Base-by-base conservation (phyloP, 805 yeast genomes). In the Barnettozyma botsteinii region DNA sequence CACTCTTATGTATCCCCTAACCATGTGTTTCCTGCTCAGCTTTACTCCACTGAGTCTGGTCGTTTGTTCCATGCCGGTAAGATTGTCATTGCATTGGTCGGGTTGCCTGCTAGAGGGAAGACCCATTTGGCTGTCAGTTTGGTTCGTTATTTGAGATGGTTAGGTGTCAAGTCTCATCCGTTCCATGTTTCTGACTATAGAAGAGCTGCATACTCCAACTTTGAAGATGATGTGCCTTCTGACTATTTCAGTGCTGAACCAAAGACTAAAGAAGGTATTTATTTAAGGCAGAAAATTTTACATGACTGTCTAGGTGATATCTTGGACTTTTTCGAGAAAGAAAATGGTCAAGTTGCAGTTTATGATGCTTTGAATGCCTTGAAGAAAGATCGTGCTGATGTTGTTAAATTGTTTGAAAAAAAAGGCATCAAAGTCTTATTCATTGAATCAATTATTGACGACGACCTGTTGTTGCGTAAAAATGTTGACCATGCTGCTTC, bases 81-180 rank as follows among this genome's bases (percentile, higher is more conserved):
- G 53, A 79, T 93, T 32, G 78, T 95, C 52, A 82, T 93, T 38
- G 86, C 84, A 4, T 71, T 93, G 50, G 91, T 85, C 5, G 98
- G 98, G 0, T 69, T 89, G 44, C 98, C 98, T 2, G 98, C 96
- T 1, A 73, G 98, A 35, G 97, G 98, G 2, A 93, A 93, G 59
- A 93, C 98, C 2, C 87, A 88, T 58, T 69, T 91, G 37, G 83
- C 96, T 6, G 97, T 91, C 29, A 81, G 95, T 12, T 70, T 93
- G 48, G 87, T 96, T 4, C 74, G 98, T 43, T 93, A 89, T 60
- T 69, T 94, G 50, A 74, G 97, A 53, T 93, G 98, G 98, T 68
- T 93, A 33, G 98, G 98, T 5, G 98, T 93, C 17, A 81, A 85
- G 55, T 81, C 96, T 2, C 89, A 87, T 52, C 78, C 87, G 22